phyloP scores from a whole-genome alignment of 768 basidiomycete species.

The Kwoniella newhampshirensis region DNA sequence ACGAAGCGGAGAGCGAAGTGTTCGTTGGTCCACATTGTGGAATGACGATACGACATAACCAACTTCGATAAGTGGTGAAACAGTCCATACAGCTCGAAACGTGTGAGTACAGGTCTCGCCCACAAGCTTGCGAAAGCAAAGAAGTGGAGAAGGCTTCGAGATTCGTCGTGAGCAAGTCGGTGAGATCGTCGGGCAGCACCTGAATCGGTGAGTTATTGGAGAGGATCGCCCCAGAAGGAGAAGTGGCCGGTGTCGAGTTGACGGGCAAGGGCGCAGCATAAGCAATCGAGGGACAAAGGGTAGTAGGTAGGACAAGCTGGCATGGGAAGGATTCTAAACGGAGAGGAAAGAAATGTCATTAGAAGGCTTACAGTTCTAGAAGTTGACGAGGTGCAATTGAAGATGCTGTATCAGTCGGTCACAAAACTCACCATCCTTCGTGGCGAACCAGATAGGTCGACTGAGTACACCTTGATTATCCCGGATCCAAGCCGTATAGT shows the following conservation, averaged over 20 bases:
- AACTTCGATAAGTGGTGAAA: constrained; percentile 48
- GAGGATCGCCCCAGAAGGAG: constrained; percentile 1
- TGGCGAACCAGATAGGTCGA: constrained; percentile 48
- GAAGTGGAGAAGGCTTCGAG: constrained; percentile 49
- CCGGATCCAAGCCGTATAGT: constrained; percentile 50
- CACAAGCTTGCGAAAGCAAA: constrained; percentile 48
- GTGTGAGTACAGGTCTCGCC: constrained; percentile 51
- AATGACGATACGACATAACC: constrained; percentile 48
- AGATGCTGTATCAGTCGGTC: too few relatives aligned
- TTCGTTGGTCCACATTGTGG: constrained; percentile 38
- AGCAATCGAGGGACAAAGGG: constrained; percentile 44
- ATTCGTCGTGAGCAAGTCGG: constrained; percentile 26
- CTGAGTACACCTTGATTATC: constrained; percentile 29
- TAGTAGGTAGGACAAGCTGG: constrained; percentile 41
- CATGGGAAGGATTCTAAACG: constrained; percentile 40
- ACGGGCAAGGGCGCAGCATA: constrained; percentile 48
- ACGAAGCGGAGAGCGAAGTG: not conserved
- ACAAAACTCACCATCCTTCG: constrained; percentile 48
- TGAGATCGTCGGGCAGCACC: constrained; percentile 32
- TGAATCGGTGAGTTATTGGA: constrained; percentile 24
- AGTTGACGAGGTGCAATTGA: not conserved
- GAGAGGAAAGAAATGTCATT: not conserved
- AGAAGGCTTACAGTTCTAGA: not conserved
- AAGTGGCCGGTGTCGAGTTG: constrained; percentile 20
- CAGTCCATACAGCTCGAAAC: constrained; percentile 51